phyloP scores from a whole-genome alignment of 352 stramenopile genomes.

The Globisporangium ultimum region DNA sequence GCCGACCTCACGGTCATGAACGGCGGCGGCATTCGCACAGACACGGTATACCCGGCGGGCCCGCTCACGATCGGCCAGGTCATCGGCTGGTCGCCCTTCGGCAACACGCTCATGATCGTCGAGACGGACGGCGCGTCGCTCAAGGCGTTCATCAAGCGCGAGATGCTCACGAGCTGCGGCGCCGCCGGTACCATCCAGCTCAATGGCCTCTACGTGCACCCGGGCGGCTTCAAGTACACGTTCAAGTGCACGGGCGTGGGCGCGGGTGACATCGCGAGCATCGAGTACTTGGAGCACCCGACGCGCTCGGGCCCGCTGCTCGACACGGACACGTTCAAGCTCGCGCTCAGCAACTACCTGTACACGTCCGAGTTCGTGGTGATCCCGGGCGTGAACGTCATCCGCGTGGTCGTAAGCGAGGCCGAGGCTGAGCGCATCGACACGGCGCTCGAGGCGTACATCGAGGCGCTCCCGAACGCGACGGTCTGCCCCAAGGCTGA shows the following conservation, averaged over 20 bases:
- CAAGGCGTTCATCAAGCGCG: conserved; percentile 21
- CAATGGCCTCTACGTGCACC: conserved; percentile 23
- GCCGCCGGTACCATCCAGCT: conserved; percentile 1
- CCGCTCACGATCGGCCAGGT: conserved; percentile 20
- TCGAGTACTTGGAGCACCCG: conserved; percentile 21
- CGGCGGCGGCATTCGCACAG: conserved; percentile 1
- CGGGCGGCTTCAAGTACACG: conserved; percentile 25
- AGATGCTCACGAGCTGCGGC: conserved; percentile 15
- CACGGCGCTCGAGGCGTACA: not conserved
- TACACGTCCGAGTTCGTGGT: conserved; percentile 5
- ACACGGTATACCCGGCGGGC: conserved; percentile 23
- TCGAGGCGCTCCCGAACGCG: no score
- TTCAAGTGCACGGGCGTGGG: conserved; percentile 22
- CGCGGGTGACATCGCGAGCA: conserved; percentile 8
- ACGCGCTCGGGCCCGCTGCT: conserved; percentile 16
- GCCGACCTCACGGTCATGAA: no score
- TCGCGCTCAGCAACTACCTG: conserved; percentile 23
- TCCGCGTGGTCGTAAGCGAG: conserved; percentile 1
- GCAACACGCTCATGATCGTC: conserved; percentile 21
- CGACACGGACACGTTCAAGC: conserved; percentile 19
- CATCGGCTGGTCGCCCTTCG: conserved; percentile 30
- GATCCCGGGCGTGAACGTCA: not conserved
- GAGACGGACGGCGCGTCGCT: conserved; percentile 19
- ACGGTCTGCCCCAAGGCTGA: no score
- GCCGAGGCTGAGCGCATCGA: not conserved